Percentiles rank a stretch among this genome's conserved stretches.
Evolutionary conservation across 2,329 filamentous ascomycete genomes (phyloP).

Genomic region (Penicillium sp.): DNA sequence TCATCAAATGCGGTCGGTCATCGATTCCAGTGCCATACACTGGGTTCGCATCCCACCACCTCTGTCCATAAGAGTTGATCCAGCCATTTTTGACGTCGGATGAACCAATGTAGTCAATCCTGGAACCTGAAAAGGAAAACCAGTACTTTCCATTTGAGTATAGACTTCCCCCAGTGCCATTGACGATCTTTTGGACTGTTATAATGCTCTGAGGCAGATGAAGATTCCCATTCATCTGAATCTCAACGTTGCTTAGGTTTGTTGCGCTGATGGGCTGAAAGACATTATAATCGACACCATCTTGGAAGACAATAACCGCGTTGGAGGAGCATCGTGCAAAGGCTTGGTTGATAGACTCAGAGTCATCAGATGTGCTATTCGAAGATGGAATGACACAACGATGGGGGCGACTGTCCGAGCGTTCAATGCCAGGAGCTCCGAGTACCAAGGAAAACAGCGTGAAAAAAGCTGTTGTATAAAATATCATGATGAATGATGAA

Average conservation of each 20-base stretch:
- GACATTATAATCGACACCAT: slow-evolving; percentile 45
- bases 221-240: slow-evolving; percentile 45
- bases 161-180: slow-evolving; percentile 28
- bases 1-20: slow-evolving; percentile 43
- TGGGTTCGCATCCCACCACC: slow-evolving; percentile 48
- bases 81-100: slow-evolving; percentile 41
- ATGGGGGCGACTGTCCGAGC: slow-evolving; percentile 7
- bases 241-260: slow-evolving; percentile 44
- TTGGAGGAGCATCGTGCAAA: slow-evolving; percentile 38
- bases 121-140: slow-evolving; percentile 35
- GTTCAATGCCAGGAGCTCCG: slow-evolving; percentile 1
- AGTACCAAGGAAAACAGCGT: neutral
- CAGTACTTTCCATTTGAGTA: slow-evolving; percentile 33
- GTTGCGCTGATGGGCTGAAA: slow-evolving; percentile 40
- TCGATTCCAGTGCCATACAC: slow-evolving; percentile 38
- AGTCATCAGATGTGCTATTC: slow-evolving; percentile 41
- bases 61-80: slow-evolving; percentile 48
- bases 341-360: slow-evolving; percentile 37
- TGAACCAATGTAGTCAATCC: slow-evolving; percentile 31
- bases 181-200: slow-evolving; percentile 37
- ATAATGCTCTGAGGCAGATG: slow-evolving; percentile 44
- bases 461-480: neutral
- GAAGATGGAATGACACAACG: slow-evolving; percentile 31
- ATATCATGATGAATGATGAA: neutral
- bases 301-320: slow-evolving; percentile 36